Percentiles rank a stretch among this genome's conserved stretches.
phyloP scores from a whole-genome alignment of 495 filamentous ascomycete genomes.

The Xylaria nigripes region DNA sequence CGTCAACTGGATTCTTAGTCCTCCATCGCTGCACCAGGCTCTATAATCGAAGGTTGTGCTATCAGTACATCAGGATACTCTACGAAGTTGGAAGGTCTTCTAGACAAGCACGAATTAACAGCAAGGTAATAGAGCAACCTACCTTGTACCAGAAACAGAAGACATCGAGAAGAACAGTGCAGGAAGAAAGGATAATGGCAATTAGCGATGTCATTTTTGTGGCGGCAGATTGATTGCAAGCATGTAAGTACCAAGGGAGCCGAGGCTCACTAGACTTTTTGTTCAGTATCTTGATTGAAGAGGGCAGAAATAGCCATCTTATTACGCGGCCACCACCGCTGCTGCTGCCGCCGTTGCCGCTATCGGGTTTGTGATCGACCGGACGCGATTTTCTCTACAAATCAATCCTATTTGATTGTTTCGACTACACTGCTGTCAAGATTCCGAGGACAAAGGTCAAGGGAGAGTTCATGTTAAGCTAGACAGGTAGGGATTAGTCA shows the following conservation, averaged over 20 bases:
- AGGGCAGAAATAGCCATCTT: slow-evolving; percentile 5
- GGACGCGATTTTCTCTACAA: too few relatives aligned
- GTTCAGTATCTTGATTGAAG: background rate
- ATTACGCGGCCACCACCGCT: background rate
- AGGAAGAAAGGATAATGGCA: slow-evolving; percentile 38
- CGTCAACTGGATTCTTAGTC: slow-evolving; percentile 43
- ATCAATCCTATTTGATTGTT: too few relatives aligned
- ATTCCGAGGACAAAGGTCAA: too few relatives aligned
- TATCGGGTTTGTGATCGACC: too few relatives aligned
- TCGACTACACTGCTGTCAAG: too few relatives aligned
- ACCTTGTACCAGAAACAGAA: slow-evolving; percentile 58
- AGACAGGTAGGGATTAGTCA: too few relatives aligned
- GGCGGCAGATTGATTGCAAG: background rate
- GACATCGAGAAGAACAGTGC: slow-evolving; percentile 53
- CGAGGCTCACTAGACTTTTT: background rate
- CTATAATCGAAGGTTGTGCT: slow-evolving; percentile 30
- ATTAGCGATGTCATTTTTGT: slow-evolving; percentile 28
- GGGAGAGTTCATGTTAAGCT: too few relatives aligned
- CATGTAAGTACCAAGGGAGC: background rate
- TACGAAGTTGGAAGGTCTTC: too few relatives aligned
- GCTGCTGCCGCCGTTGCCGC: too few relatives aligned
- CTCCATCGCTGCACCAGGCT: slow-evolving; percentile 49
- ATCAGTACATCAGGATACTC: slow-evolving; percentile 6
- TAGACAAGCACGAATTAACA: slow-evolving; percentile 9
- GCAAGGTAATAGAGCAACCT: slow-evolving; percentile 17